Percentiles rank a stretch among this genome's conserved stretches.
Conservation (phyloP, 305 asterid species). For the Caryopteris hybrid region DNA sequence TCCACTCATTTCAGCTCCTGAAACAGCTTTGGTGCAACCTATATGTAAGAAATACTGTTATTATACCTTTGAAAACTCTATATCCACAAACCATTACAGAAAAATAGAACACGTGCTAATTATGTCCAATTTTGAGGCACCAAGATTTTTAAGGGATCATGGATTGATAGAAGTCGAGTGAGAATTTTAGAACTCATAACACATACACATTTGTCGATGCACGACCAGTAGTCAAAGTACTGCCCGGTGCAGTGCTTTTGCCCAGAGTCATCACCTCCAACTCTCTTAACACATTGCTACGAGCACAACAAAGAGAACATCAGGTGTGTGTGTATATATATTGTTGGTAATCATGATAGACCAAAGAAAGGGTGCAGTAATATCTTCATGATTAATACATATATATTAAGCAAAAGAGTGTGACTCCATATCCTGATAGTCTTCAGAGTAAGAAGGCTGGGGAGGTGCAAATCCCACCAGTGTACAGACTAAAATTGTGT, state of each 20-base stretch:
- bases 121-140: not conserved
- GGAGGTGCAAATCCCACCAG: too few relatives aligned
- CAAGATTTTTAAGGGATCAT: too few relatives aligned
- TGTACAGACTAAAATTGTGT: too few relatives aligned
- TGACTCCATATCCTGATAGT: too few relatives aligned
- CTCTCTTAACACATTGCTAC: slow-evolving; percentile 26
- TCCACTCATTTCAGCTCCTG: slow-evolving; percentile 16
- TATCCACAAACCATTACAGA: too few relatives aligned
- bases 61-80: too few relatives aligned
- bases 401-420: not conserved
- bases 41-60: not conserved
- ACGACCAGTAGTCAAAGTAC: slow-evolving; percentile 27
- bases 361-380: not conserved
- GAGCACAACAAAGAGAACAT: not conserved
- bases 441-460: too few relatives aligned
- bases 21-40: slow-evolving; percentile 27
- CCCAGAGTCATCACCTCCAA: slow-evolving; percentile 23
- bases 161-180: not conserved
- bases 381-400: not conserved
- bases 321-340: not conserved
- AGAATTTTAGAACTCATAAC: not conserved
- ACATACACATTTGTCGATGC: slow-evolving; percentile 33
- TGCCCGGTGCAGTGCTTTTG: slow-evolving; percentile 34
- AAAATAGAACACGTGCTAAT: too few relatives aligned
- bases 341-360: too few relatives aligned